Conservation (phyloP, 192 early-diverging fungal genomes). For the Gamsiella multidivaricata region DNA sequence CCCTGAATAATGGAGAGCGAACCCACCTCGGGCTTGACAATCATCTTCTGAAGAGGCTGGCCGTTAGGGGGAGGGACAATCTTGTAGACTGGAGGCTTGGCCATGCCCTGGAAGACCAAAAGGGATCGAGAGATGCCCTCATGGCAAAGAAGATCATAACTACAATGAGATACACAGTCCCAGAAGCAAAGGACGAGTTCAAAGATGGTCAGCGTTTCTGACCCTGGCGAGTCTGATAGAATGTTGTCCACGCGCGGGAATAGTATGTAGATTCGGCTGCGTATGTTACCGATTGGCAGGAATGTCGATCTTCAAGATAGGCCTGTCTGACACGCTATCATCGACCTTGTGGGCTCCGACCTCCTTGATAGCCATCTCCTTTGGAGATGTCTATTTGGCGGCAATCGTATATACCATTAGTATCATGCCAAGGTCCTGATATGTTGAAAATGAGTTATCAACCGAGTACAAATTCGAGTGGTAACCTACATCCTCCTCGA, state of each 20-base stretch:
- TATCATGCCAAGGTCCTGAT: background rate
- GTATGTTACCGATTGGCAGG: constrained; percentile 85
- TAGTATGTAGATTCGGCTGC: no score
- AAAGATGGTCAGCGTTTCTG: background rate
- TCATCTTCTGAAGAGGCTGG: constrained; percentile 67
- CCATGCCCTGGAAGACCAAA: constrained; percentile 82
- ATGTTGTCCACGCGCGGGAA: no score
- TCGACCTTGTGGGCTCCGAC: constrained; percentile 63
- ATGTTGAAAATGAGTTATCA: no score
- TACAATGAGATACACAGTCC: constrained; percentile 21
- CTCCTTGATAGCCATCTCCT: constrained; percentile 79
- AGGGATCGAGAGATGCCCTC: constrained; percentile 95
- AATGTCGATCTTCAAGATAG: constrained; percentile 96
- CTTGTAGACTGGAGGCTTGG: constrained; percentile 75
- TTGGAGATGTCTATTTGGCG: constrained; percentile 78
- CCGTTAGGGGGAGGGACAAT: constrained; percentile 66
- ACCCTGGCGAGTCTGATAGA: background rate
- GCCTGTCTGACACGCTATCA: constrained; percentile 73
- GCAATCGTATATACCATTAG: background rate
- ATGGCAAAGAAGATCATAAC: constrained; percentile 96
- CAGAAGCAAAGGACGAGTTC: background rate
- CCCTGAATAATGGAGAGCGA: background rate
- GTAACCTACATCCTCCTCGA: constrained; percentile 92
- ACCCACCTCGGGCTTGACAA: constrained; percentile 77
- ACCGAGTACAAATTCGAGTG: background rate